Evolutionary conservation across 2,329 filamentous ascomycete genomes (phyloP), one percentile per base, ranked within the genome.

Genomic region (Didymella segeticola): DNA sequence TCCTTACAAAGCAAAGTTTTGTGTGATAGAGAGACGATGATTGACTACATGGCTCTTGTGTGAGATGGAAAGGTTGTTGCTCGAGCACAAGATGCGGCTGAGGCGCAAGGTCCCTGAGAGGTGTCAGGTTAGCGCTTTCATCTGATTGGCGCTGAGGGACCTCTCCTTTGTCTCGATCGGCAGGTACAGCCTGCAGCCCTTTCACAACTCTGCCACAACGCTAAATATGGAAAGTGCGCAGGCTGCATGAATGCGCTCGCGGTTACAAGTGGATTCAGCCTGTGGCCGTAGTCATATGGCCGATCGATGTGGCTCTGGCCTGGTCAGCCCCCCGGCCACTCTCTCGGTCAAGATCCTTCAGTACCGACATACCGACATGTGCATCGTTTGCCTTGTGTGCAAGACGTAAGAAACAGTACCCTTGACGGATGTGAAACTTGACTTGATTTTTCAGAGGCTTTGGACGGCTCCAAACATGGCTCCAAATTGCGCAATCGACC

Each of bases 11-110:
- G 29, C 29, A 36, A 26, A 37, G n/a, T 36, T 29, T 34, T 11
- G 22, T 5, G 19, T 36, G 26, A 5, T 15, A 29, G 23, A 26
- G 12, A 17, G 17, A 27, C 26, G 11, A 17, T 15, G 29, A 23
- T 27, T 46, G 26, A 51, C 20, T 27, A 17, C 26, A 31, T 51
- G 14, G 7, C 11, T 11, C n/a, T 4, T 23, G 11, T 20, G 38
- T 36, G 30, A 6, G 29, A 19, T 47, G 14, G 20, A 27, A 38
- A 14, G 34, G 19, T 36, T 14, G 25, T 19, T 47, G 43, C 29
- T 42, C 36, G 43, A 53, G 43, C 34, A 17, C 33, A 2, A n/a
- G 14, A 46, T 10, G 29, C 27, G 30, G 43, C 42, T 52, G 41
- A 51, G 14, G 49, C 33, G 23, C 34, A 22, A 12, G 27, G 36